Percentiles rank a stretch among this genome's conserved stretches.
Conservation (phyloP, 106 monocot genomes). For the Dendrobium officinale region DNA sequence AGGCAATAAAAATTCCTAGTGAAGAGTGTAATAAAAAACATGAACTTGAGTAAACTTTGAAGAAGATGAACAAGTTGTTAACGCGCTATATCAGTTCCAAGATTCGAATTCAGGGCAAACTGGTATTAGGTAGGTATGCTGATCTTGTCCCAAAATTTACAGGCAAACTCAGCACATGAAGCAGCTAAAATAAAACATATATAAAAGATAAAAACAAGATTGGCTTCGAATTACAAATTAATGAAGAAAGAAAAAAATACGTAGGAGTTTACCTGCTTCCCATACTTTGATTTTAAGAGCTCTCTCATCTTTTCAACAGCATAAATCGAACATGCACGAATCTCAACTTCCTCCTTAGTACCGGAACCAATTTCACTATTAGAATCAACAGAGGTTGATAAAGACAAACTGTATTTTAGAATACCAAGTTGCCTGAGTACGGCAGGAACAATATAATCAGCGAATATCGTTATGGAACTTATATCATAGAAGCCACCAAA, state of each 20-base stretch:
- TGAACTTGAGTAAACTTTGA: too few species aligned
- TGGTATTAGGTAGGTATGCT: too few species aligned
- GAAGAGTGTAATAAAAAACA: too few species aligned
- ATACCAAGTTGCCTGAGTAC: slow-evolving; percentile 77
- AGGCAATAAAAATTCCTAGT: too few species aligned
- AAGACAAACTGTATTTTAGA: slow-evolving; percentile 54
- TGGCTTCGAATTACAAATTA: background rate
- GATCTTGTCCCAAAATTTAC: too few species aligned
- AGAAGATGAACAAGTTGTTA: too few species aligned
- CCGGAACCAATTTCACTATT: slow-evolving; percentile 69
- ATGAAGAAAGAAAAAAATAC: background rate
- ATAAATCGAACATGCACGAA: slow-evolving; percentile 83
- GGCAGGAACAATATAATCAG: slow-evolving; percentile 97
- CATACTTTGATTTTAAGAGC: slow-evolving; percentile 51
- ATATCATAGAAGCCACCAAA: slow-evolving; percentile 79
- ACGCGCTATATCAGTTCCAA: too few species aligned
- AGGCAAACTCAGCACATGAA: too few species aligned
- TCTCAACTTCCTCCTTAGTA: slow-evolving; percentile 86
- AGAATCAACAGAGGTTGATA: slow-evolving; percentile 51
- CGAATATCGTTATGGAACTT: slow-evolving; percentile 83
- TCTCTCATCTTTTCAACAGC: slow-evolving; percentile 93
- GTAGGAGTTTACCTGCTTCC: slow-evolving; percentile 50
- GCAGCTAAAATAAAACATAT: background rate
- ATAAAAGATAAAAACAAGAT: background rate
- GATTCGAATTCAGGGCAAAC: too few species aligned